Percentiles rank a stretch among this genome's conserved stretches.
phyloP scores from a whole-genome alignment of 805 yeast genomes.

The Saccharomycopsis schoenii region DNA sequence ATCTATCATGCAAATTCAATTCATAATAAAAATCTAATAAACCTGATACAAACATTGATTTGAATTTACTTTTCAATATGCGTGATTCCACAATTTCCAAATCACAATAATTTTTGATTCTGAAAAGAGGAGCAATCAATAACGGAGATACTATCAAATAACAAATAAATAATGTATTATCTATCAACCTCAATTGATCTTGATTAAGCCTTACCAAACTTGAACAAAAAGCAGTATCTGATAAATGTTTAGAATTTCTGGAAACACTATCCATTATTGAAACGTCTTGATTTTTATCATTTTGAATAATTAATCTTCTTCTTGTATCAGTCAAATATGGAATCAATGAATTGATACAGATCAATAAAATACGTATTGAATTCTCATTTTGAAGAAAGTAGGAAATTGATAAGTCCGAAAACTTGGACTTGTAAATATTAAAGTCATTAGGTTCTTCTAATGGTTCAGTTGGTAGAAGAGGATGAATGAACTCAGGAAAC shows the following conservation, averaged over 20 bases:
- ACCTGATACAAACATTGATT: conserved; percentile 4
- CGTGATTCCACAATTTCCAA: conserved; percentile 47
- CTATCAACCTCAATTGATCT: conserved; percentile 35
- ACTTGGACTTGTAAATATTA: background rate
- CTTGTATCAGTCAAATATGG: conserved; percentile 41
- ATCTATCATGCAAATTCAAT: conserved; percentile 31
- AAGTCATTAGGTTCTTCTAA: background rate
- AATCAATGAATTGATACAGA: conserved; percentile 26
- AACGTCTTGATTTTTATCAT: conserved; percentile 22
- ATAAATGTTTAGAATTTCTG: background rate
- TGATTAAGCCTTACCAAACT: background rate
- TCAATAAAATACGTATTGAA: background rate
- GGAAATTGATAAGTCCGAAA: background rate
- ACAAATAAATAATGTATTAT: conserved; percentile 68
- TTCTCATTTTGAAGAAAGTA: background rate
- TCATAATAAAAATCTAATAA: conserved; percentile 15
- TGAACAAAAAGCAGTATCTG: background rate
- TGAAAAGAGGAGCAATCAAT: conserved; percentile 71
- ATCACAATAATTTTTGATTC: conserved; percentile 70
- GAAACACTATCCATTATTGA: conserved; percentile 9
- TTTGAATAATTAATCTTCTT: conserved; percentile 27
- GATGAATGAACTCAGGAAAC: conserved; percentile 30
- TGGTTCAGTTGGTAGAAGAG: background rate
- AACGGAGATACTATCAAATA: conserved; percentile 61
- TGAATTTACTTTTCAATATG: conserved; percentile 27